phyloP scores from a whole-genome alignment of 352 stramenopile genomes.

The Pythium phragmitis region DNA sequence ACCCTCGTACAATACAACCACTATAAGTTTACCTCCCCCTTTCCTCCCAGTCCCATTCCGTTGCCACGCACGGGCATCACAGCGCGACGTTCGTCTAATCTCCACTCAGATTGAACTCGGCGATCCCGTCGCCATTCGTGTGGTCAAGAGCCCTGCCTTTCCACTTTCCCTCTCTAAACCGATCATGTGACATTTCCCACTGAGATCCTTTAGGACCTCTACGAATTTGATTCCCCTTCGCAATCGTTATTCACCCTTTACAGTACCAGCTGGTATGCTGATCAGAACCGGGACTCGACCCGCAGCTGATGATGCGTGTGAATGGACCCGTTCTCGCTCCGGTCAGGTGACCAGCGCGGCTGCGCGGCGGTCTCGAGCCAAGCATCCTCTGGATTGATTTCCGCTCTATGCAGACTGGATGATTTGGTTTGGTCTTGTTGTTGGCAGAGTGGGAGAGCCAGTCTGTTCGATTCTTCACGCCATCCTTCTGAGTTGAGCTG shows the following conservation, averaged over 20 bases:
- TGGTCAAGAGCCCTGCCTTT: constrained; percentile 3
- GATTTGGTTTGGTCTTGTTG: neutral
- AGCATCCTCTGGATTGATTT: neutral
- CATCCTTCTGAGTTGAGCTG: constrained; percentile 3
- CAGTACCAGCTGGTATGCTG: neutral
- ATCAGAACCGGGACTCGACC: neutral
- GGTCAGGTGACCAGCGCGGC: too few relatives aligned
- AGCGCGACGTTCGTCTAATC: neutral
- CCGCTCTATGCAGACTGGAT: neutral
- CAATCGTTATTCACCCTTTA: neutral
- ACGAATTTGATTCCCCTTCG: constrained; percentile 15
- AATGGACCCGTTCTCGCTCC: neutral
- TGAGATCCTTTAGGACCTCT: neutral
- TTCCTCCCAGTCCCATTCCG: neutral
- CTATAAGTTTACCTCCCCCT: constrained; percentile 19
- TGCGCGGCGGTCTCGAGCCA: too few relatives aligned
- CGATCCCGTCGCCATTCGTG: neutral
- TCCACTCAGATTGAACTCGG: too few relatives aligned
- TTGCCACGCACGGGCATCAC: neutral
- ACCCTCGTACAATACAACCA: constrained; percentile 19
- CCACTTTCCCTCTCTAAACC: constrained; percentile 7
- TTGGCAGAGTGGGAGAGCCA: constrained; percentile 3
- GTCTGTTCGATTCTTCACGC: neutral
- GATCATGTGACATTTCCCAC: constrained; percentile 18
- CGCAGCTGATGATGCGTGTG: neutral